Percentiles rank a stretch among this genome's conserved stretches.
These are phyloP conservation scores for Myochromella boudieri DNA, from an alignment of 768 basidiomycete species.

Conservation along the genomic window DNA sequence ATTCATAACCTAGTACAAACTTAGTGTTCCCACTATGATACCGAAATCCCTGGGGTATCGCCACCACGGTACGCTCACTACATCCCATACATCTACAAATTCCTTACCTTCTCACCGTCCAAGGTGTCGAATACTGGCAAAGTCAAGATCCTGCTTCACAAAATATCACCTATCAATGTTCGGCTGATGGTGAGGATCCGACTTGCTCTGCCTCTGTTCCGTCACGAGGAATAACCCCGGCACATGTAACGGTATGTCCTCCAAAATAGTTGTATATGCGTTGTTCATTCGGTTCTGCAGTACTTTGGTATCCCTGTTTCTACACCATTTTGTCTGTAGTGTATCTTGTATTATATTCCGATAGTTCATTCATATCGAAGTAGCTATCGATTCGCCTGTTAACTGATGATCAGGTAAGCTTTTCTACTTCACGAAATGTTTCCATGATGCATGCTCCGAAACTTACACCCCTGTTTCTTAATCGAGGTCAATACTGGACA, in stretches of 20 bases:
- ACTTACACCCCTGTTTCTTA: too few relatives aligned
- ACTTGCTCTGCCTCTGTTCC: slow-evolving; percentile 48
- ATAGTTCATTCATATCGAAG: too few relatives aligned
- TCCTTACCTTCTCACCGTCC: neutral
- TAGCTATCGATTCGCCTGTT: too few relatives aligned
- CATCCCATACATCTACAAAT: neutral
- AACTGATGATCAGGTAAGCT: too few relatives aligned
- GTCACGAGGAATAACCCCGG: slow-evolving; percentile 41
- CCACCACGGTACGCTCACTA: slow-evolving; percentile 42
- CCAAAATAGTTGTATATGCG: neutral
- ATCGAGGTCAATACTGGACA: too few relatives aligned
- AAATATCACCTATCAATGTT: slow-evolving; percentile 41
- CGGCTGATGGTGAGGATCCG: slow-evolving; percentile 47
- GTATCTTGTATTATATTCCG: too few relatives aligned
- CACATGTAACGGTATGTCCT: slow-evolving; percentile 41
- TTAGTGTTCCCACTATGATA: slow-evolving; percentile 53
- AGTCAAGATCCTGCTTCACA: slow-evolving; percentile 38
- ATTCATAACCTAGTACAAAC: neutral
- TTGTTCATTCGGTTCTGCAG: slow-evolving; percentile 18
- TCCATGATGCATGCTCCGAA: too few relatives aligned
- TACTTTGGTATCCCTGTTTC: slow-evolving; percentile 39
- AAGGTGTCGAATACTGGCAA: slow-evolving; percentile 56
- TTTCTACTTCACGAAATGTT: too few relatives aligned
- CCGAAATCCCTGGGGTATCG: slow-evolving; percentile 47
- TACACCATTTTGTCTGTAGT: slow-evolving; percentile 39